Evolutionary conservation across 2,329 filamentous ascomycete genomes (phyloP), one percentile per base, ranked within the genome.

Genomic region (Eurotiales sp.): DNA sequence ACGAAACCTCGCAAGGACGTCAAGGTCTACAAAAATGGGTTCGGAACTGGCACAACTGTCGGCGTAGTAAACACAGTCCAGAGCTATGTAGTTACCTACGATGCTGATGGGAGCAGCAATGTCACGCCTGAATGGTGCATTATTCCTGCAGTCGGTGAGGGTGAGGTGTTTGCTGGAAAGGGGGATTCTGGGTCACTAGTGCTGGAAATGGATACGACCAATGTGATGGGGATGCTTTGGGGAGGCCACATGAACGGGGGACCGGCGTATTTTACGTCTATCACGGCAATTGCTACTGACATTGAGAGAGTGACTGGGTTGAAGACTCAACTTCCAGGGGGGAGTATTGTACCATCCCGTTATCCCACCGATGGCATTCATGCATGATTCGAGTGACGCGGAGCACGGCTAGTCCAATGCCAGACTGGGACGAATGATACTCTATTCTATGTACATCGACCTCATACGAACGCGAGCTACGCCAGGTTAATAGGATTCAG

Each of bases 171-270:
- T 40, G 46, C 51, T 2, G 19, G 19, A 4, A 12, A 3, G 11
- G 51, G 51, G 7, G 51, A 53, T 39, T 53, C 51, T 4, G 51
- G 51, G 8, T 29, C 51, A 4, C 22, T 53, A 19, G 40, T 53
- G 14, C 15, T 53, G 32, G 45, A 49, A n/a, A 25, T 32, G 12
- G 23, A 40, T 39, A 39, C 45, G 3, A 41, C 39, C 2, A 34
- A 45, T 40, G 45, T 25, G 12, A 43, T 53, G 32, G 51, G 51
- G 0, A 48, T 53, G 46, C 15, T 49, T 11, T 53, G 49, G 25
- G 51, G 40, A 1, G 51, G 51, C 1, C 46, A 53, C 19, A 17
- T 10, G 3, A 25, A 48, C 21, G 45, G 46, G 10, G 51, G 45
- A 4, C 46, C 46, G 6, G 40, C 34, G 1, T 53, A 53, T 49